A percentile compares a stretch with the other conserved stretches of the same genome.
phyloP scores from a whole-genome alignment of 179 eudicot genomes.

The Beta corolliflora region DNA sequence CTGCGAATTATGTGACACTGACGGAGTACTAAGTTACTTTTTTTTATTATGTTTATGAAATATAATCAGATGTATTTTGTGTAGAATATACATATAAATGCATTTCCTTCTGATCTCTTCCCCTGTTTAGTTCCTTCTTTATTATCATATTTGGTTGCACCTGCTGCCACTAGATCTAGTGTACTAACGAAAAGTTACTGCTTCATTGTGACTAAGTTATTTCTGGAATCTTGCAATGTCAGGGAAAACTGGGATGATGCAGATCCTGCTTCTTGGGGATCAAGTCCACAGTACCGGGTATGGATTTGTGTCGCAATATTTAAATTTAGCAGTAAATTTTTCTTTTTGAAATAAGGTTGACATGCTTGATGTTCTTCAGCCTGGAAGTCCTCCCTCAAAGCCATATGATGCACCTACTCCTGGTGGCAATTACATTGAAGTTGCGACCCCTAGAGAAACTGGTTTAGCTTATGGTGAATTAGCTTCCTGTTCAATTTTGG shows the following conservation, averaged over 20 bases:
- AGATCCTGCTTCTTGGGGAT: conserved; percentile 95
- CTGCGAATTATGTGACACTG: neutral
- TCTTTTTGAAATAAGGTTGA: conserved; percentile 8
- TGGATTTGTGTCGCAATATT: conserved; percentile 11
- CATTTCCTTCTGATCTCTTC: neutral
- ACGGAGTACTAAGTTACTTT: no score
- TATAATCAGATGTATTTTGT: no score
- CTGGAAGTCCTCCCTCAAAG: conserved; percentile 87
- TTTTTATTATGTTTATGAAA: neutral
- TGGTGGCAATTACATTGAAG: conserved; percentile 73
- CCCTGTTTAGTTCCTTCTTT: neutral
- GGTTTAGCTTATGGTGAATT: conserved; percentile 74
- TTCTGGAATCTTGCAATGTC: conserved; percentile 7
- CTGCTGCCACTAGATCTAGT: neutral
- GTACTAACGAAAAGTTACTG: neutral
- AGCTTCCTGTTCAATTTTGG: neutral
- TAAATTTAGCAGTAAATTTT: neutral
- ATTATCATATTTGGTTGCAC: neutral
- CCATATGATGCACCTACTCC: conserved; percentile 99
- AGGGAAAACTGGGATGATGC: conserved; percentile 99
- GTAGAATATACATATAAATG: neutral
- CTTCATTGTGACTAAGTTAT: conserved; percentile 2
- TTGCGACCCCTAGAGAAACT: conserved; percentile 87
- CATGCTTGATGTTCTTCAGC: conserved; percentile 42
- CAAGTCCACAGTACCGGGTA: conserved; percentile 93